These are phyloP conservation scores for Botrytis byssoidea DNA, from an alignment of 2,329 filamentous ascomycete genomes.

Conservation along the genomic window DNA sequence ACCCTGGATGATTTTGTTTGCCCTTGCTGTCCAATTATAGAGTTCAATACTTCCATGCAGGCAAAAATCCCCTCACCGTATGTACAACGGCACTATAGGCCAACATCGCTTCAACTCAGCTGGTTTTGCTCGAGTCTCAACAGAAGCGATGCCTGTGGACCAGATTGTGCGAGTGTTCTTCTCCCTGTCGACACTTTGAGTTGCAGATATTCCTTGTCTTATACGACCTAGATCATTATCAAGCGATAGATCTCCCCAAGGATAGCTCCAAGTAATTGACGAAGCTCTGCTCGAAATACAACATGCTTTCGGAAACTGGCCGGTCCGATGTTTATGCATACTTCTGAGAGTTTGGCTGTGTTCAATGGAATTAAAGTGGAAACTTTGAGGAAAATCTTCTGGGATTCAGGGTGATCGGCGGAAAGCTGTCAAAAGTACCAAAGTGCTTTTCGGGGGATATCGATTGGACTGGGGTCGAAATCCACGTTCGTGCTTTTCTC, in stretches of 20 bases:
- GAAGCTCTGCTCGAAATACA: background rate
- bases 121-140: background rate
- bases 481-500: slow-evolving; percentile 9
- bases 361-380: slow-evolving; percentile 1
- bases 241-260: slow-evolving; percentile 18
- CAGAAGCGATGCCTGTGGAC: slow-evolving; percentile 2
- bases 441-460: background rate
- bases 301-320: background rate
- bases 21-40: slow-evolving; percentile 10
- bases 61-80: background rate
- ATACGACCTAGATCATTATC: slow-evolving; percentile 13
- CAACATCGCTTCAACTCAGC: background rate
- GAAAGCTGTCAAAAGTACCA: background rate
- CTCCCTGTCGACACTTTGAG: slow-evolving; percentile 2
- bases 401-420: background rate
- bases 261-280: background rate
- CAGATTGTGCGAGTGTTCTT: background rate
- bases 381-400: slow-evolving; percentile 2
- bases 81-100: background rate
- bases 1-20: slow-evolving; percentile 3
- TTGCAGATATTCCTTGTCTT: background rate
- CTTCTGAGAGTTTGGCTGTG: background rate
- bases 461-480: background rate
- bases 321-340: slow-evolving; percentile 1
- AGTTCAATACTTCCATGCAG: slow-evolving; percentile 15